These are phyloP conservation scores for Yamadazyma friedrichii DNA, from an alignment of 1,139 yeast species.

Conservation along the genomic window DNA sequence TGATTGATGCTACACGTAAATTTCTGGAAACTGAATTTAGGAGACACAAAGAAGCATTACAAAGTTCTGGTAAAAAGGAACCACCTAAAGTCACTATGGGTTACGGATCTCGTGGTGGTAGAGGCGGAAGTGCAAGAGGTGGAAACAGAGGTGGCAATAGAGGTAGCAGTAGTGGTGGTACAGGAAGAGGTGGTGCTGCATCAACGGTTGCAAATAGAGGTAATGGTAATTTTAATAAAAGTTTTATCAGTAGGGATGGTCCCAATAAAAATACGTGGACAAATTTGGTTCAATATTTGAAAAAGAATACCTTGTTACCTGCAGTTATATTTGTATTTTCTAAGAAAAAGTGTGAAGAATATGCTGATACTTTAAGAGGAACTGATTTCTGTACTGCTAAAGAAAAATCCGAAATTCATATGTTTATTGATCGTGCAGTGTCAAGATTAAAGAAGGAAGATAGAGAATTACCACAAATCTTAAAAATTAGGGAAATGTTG, in stretches of 20 bases:
- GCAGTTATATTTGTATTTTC: slow-evolving; percentile 93
- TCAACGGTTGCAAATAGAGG: slow-evolving; percentile 28
- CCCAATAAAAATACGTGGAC: slow-evolving; percentile 82
- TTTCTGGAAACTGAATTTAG: slow-evolving; percentile 66
- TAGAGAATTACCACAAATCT: slow-evolving; percentile 86
- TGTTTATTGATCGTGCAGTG: slow-evolving; percentile 89
- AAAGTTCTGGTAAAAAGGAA: slow-evolving; percentile 30
- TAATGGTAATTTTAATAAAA: slow-evolving; percentile 36
- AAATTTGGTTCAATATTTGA: slow-evolving; percentile 69
- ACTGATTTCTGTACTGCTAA: slow-evolving; percentile 78
- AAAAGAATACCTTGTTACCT: slow-evolving; percentile 69
- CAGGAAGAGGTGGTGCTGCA: slow-evolving; percentile 38
- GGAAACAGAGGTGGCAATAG: slow-evolving; percentile 32
- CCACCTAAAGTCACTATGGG: slow-evolving; percentile 42
- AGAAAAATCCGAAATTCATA: slow-evolving; percentile 87
- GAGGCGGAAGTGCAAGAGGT: slow-evolving; percentile 46
- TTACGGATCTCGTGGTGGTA: slow-evolving; percentile 43
- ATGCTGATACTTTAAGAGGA: slow-evolving; percentile 74
- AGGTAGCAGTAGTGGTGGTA: slow-evolving; percentile 45
- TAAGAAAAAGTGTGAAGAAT: slow-evolving; percentile 89
- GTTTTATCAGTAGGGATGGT: slow-evolving; percentile 50
- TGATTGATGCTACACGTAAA: slow-evolving; percentile 70
- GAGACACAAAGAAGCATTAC: slow-evolving; percentile 56
- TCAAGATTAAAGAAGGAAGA: slow-evolving; percentile 88
- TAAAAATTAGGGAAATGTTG: slow-evolving; percentile 75